Conservation (phyloP, 306 rosid species). For the Clitoria ternatea region DNA sequence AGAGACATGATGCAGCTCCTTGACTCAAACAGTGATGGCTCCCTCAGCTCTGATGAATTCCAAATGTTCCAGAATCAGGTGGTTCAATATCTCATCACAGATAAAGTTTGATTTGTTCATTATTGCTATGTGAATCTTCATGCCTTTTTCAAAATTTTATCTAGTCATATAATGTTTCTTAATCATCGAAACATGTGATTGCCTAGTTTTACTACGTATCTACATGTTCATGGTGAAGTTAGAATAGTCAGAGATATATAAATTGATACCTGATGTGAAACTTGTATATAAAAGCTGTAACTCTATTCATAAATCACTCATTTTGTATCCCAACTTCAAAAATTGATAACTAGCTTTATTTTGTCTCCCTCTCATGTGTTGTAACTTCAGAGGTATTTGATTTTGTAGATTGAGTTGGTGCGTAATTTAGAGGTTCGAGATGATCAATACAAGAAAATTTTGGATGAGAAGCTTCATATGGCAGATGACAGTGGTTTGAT, state of each 20-base stretch:
- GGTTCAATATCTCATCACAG: not conserved
- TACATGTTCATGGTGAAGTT: not conserved
- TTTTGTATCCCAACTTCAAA: no score
- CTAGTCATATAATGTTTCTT: not conserved
- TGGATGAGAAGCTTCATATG: conserved; percentile 65
- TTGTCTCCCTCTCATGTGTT: conserved; percentile 12
- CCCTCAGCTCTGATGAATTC: conserved; percentile 43
- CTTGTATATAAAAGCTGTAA: no score
- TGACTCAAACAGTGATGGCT: conserved; percentile 39
- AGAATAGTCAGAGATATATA: not conserved
- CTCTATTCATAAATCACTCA: no score
- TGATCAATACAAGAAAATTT: conserved; percentile 57
- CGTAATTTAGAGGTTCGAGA: conserved; percentile 65
- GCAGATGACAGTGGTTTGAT: conserved; percentile 50
- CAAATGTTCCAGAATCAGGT: conserved; percentile 65
- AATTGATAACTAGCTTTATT: no score
- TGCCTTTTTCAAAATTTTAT: not conserved
- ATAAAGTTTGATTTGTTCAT: not conserved
- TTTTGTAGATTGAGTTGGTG: conserved; percentile 70
- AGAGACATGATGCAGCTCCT: conserved; percentile 40
- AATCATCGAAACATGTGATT: not conserved
- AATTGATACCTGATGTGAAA: not conserved
- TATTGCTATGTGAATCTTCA: not conserved
- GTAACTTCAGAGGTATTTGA: not conserved
- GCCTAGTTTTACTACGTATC: conserved; percentile 1